A percentile compares a stretch with the other conserved stretches of the same genome.
Evolutionary conservation across 2,329 filamentous ascomycete species (phyloP).

Genomic region (Neonectria neomacrospora): DNA sequence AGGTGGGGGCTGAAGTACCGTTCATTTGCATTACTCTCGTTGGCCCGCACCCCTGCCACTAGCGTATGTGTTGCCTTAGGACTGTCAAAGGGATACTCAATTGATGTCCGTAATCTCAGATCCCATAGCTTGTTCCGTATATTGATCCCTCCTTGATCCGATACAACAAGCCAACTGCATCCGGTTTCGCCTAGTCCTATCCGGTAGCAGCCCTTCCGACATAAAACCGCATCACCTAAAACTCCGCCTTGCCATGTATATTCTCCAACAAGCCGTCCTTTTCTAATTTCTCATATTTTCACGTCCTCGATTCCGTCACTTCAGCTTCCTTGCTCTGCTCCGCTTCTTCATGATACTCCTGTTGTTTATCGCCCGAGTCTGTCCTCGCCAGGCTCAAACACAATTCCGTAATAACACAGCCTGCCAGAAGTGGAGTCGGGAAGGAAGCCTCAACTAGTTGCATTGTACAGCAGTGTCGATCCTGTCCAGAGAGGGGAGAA

Average conservation of each 20-base stretch:
- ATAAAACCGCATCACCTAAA: constrained; percentile 1
- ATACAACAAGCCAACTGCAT: not conserved
- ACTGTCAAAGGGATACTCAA: too few species aligned
- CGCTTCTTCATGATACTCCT: not conserved
- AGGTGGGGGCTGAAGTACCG: too few species aligned
- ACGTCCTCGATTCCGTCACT: not conserved
- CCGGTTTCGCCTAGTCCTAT: not conserved
- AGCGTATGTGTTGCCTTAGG: too few species aligned
- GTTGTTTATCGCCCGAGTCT: not conserved
- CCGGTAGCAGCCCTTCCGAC: constrained; percentile 7
- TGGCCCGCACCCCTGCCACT: too few species aligned
- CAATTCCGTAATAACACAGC: too few species aligned
- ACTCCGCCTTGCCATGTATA: constrained; percentile 6
- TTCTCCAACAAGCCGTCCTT: not conserved
- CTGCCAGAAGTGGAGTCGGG: not conserved
- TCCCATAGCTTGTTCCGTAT: not conserved
- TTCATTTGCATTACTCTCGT: too few species aligned
- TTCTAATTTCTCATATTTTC: constrained; percentile 3
- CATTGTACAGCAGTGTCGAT: not conserved
- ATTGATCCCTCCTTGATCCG: not conserved
- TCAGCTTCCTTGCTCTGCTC: constrained; percentile 1
- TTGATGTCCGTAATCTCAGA: not conserved
- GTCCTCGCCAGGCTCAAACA: too few species aligned
- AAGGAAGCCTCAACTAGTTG: not conserved
- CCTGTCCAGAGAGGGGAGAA: not conserved